Evolutionary conservation across 1,139 yeast genomes (phyloP), one percentile per base, ranked within the genome.

Genomic region (Hanseniaspora uvarum): DNA sequence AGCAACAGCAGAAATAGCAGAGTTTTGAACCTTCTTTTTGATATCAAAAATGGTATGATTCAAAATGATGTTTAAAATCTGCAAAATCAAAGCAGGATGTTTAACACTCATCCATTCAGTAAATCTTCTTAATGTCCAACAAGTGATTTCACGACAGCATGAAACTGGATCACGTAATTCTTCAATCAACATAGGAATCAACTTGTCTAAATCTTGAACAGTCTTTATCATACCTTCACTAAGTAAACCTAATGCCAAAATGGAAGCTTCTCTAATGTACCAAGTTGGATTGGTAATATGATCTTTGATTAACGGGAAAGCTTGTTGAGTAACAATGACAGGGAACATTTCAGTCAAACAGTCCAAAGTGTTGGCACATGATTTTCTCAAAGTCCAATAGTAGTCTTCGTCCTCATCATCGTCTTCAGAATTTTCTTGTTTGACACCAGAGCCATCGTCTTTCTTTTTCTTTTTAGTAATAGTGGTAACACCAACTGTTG

Each of bases 101-200:
- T 83, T 86, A 21, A 74, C 74, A 53, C 83, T 76, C 19, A 89
- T 84, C 96, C 96, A 89, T 4, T 78, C 63, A 1, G 94, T 77
- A 65, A 82, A 92, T 56, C 97, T 75, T 41, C 95, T 84, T 52
- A 92, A 71, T 0, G 97, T 86, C 98, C 98, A 92, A 70, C 97
- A 89, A 0, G 95, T 74, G 54, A 92, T 92, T 67, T 87, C 95
- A 60, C 97, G 77, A 10, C 92, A 95, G 46, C 95, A 78, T 7
- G 95, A 83, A 68, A 88, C 85, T 14, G 71, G 68, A 66, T 89
- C 96, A 55, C 74, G 74, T 58, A 89, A 70, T 62, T 94, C 75
- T 56, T 87, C 87, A 30, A 88, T 89, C 58, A 92, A 73, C 63
- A 83, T 89, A 40, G 95, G 96, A 34, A 92, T 81, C 54, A 92